Base-by-base conservation (phyloP, 176 grass and related monocot genomes). In the Tuctoria greenei region DNA sequence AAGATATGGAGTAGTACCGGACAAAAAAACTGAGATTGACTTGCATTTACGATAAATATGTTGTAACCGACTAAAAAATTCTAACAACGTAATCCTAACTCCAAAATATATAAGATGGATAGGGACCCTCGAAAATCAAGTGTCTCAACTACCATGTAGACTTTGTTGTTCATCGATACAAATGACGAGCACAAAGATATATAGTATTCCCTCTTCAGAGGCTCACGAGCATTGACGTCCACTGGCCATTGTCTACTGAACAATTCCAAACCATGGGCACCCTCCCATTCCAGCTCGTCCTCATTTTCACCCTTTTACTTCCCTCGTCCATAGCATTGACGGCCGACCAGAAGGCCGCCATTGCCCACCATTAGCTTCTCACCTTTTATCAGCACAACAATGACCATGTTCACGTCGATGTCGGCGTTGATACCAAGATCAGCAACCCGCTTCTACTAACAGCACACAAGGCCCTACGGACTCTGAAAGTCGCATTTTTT, bases 381-480 rank as follows among this genome's bases (percentile, higher is more conserved):
- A 8, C 28, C 51, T 26, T 40, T 0, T 26, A 58, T 51, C 27
- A 11, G 6, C 40, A 69, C 54, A 31, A 17, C 15, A 58, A 45
- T 0, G 34, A 83, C 28, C 64, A 69, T 12, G 73, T 83, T 20
- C 73, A 70, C 25, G 37, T 83, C 16, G 64, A 77, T 5, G 66
- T 82, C 1, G 8, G 8, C 27, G 55, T 75, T 25, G 6, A 69
- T 18, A 62, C 77, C 73, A 76, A 40, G 63, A 50, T 83, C 54
- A 49, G 0, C 64, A 83, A 83, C 64, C 81, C 81, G 1, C 21
- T 34, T 0, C 81, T 83, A 1, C 31, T 27, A 0, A 8, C 20
- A 2, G 64, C 81, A 28, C 55, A 77, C 64, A 69, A 14, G 72
- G 72, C 81, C 31, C 72, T 76, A 13, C 64, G 42, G 2, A 42